Evolutionary conservation across 2,329 filamentous ascomycete species (phyloP).

Genomic region (Diaporthe ilicicola): DNA sequence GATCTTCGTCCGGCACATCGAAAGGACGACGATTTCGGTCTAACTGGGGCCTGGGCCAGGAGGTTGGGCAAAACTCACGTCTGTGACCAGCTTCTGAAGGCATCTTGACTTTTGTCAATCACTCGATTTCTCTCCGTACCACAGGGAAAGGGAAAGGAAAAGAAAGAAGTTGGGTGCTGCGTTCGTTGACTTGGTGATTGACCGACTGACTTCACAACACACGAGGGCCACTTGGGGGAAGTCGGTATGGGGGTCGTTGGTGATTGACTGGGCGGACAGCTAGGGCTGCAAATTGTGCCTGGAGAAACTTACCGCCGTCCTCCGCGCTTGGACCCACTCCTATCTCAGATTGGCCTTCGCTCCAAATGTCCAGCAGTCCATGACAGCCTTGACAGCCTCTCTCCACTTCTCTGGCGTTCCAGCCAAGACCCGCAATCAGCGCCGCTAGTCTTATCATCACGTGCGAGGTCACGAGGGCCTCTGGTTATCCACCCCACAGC

Average conservation of each 20-base stretch:
- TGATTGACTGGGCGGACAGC: slow-evolving; percentile 9
- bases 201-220: slow-evolving; percentile 31
- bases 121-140: slow-evolving; percentile 35
- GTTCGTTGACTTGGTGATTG: slow-evolving; percentile 43
- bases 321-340: slow-evolving; percentile 22
- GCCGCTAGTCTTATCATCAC: slow-evolving; percentile 13
- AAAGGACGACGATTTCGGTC: slow-evolving; percentile 36
- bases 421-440: background rate
- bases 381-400: background rate
- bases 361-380: background rate
- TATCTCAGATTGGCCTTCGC: background rate
- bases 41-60: background rate
- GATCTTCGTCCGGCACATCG: slow-evolving; percentile 36
- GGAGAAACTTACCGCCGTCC: slow-evolving; percentile 28
- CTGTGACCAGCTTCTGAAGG: slow-evolving; percentile 88
- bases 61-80: slow-evolving; percentile 68
- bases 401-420: background rate
- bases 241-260: slow-evolving; percentile 22
- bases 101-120: slow-evolving; percentile 69
- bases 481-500: background rate
- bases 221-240: slow-evolving; percentile 11
- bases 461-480: slow-evolving; percentile 9
- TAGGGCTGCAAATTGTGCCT: slow-evolving; percentile 17
- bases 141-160: slow-evolving; percentile 52
- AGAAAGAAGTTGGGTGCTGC: slow-evolving; percentile 51